Evolutionary conservation across 305 asterid species (phyloP).

Genomic region (Nicotiana rustica): DNA sequence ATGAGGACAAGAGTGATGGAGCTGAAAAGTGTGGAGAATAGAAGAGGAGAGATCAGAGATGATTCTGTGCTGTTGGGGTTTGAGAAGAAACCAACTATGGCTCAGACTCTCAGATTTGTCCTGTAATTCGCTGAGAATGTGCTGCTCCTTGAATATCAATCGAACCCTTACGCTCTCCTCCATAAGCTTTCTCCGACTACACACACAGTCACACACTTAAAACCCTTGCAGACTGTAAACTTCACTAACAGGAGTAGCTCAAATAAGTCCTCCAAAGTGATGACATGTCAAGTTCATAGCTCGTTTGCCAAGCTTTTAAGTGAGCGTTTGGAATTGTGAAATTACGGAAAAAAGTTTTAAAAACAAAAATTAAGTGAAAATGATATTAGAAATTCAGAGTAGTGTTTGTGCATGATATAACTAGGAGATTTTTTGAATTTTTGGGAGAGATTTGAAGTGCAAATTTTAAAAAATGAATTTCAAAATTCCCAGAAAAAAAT

Average conservation of each 20-base stretch:
- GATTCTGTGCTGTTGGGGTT: constrained; percentile 59
- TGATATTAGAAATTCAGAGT: too few relatives aligned
- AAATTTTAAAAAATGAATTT: too few relatives aligned
- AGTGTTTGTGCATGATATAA: too few relatives aligned
- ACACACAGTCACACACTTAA: not conserved
- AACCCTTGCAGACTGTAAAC: not conserved
- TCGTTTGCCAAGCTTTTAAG: too few relatives aligned
- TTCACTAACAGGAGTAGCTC: not conserved
- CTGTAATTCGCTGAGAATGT: constrained; percentile 66
- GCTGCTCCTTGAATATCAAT: constrained; percentile 60
- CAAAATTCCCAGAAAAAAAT: too few relatives aligned
- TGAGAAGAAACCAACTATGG: constrained; percentile 74
- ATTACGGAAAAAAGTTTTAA: too few relatives aligned
- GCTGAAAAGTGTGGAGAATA: constrained; percentile 69
- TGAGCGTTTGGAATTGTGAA: too few relatives aligned
- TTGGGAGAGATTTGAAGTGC: too few relatives aligned
- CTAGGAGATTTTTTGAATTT: too few relatives aligned
- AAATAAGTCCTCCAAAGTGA: not conserved
- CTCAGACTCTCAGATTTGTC: constrained; percentile 62
- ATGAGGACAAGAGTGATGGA: constrained; percentile 74
- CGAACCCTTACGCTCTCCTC: constrained; percentile 76
- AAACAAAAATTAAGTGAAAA: too few relatives aligned
- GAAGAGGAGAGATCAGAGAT: constrained; percentile 60
- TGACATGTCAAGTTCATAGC: too few relatives aligned
- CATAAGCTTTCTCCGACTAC: constrained; percentile 17